Evolutionary conservation across 202 grass and related monocot species (phyloP), one percentile per base, ranked within the genome.

Genomic region (Carex arenaria): DNA sequence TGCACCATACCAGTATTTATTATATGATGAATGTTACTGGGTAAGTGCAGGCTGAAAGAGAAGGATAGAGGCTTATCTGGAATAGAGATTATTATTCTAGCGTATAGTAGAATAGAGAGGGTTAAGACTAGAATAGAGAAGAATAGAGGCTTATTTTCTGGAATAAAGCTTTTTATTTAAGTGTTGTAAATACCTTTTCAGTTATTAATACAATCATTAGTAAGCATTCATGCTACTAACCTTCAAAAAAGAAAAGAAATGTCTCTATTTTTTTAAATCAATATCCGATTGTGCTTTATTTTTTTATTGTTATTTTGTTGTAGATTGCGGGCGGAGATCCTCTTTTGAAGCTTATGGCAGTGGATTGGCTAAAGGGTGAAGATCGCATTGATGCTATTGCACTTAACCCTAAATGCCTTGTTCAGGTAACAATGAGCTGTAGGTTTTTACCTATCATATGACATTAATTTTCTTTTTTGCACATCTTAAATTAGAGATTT

Each of bases 321-420:
- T 18, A 98, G 95, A 85, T 98, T 85, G 86, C 82, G 54, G 95
- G 95, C 52, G 92, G 92, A 60, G 95, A 95, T 87, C 92, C 95
- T 73, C 90, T 98, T 85, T 72, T 98, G 78, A 93, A 92, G 81
- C 91, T 98, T 78, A 87, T 95, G 88, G 95, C 89, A 22, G 92
- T 98, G 28, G 92, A 95, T 87, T 98, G 95, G 95, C 94, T 98
- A 84, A 95, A 91, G 85, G 85, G 85, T 78, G 78, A 98, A 82
- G 77, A 92, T 66, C 89, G 84, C 10, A 93, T 95, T 86, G 92
- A 95, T 87, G 85, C 85, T 72, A 89, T 98, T 85, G 89, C 90
- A 36, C 92, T 95, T 49, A 91, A 98, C 85, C 90, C 91, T 63
- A 98, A 93, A 89, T 93, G 86, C 77, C 88, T 98, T 79, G 88